phyloP scores from a whole-genome alignment of 371 early-diverging fungal species.

The Rhizopus delemar region DNA sequence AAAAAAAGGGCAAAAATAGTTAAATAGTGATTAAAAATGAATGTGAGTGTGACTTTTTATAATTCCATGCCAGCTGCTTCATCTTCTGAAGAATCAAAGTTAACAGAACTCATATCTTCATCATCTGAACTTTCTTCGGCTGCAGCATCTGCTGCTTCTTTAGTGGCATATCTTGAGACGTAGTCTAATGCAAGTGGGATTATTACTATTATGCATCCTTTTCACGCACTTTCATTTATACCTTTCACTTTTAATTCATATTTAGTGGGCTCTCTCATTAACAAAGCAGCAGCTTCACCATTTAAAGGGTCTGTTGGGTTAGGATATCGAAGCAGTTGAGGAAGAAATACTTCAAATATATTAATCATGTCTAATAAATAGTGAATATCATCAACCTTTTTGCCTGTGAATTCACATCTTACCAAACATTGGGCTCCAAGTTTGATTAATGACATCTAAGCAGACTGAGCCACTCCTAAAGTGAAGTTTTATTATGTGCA shows the following conservation, averaged over 20 bases:
- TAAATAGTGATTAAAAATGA: not conserved
- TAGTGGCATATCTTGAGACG: conserved; percentile 83
- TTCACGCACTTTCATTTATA: conserved; percentile 23
- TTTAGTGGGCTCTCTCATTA: conserved; percentile 90
- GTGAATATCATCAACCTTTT: not conserved
- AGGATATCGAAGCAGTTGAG: conserved; percentile 97
- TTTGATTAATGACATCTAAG: conserved; percentile 99
- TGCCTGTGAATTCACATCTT: conserved; percentile 10
- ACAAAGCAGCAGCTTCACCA: conserved; percentile 97
- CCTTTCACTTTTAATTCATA: conserved; percentile 97
- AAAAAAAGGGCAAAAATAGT: not conserved
- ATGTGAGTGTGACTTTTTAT: not conserved
- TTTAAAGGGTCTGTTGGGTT: conserved; percentile 99
- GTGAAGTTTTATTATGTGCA: too few species aligned
- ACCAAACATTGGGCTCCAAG: conserved; percentile 99
- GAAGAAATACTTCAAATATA: conserved; percentile 98
- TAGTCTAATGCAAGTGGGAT: conserved; percentile 60
- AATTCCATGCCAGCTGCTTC: conserved; percentile 73
- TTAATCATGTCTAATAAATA: conserved; percentile 86
- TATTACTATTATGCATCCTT: too few species aligned
- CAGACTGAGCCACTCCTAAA: conserved; percentile 97
- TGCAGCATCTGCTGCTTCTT: conserved; percentile 84
- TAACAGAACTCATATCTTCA: conserved; percentile 78
- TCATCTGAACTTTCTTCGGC: conserved; percentile 75
- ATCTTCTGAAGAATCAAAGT: conserved; percentile 79